Evolutionary conservation across 495 filamentous ascomycete genomes (phyloP).

Genomic region (Tirmania nivea): DNA sequence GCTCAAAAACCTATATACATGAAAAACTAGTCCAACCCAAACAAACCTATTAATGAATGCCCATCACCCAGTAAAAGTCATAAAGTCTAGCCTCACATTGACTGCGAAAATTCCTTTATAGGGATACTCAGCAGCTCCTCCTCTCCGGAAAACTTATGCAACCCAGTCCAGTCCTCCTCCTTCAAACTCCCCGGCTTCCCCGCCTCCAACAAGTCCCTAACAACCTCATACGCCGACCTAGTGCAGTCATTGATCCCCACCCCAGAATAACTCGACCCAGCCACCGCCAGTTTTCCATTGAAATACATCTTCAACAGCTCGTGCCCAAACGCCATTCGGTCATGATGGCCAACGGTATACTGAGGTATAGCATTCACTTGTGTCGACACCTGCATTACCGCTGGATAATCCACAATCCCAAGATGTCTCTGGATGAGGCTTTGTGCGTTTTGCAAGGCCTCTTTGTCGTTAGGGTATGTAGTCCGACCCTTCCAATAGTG

Average conservation of each 20-base stretch:
- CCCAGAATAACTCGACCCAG: slow-evolving; percentile 50
- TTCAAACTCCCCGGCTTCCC: neutral
- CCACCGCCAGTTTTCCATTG: slow-evolving; percentile 43
- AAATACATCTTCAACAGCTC: slow-evolving; percentile 34
- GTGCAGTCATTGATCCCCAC: slow-evolving; percentile 6
- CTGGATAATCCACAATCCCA: slow-evolving; percentile 36
- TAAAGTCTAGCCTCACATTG: no score
- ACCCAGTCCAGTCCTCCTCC: neutral
- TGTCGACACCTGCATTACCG: slow-evolving; percentile 34
- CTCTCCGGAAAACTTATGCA: neutral
- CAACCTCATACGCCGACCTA: neutral
- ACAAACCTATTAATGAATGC: no score
- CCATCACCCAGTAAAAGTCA: no score
- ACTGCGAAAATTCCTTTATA: no score
- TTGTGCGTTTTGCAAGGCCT: slow-evolving; percentile 45
- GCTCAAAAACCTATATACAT: no score
- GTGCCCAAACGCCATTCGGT: slow-evolving; percentile 37
- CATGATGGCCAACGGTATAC: slow-evolving; percentile 55
- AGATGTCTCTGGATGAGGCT: slow-evolving; percentile 51
- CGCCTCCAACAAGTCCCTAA: neutral
- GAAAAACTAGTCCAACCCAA: no score
- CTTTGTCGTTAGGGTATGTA: slow-evolving; percentile 31
- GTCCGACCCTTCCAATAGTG: slow-evolving; percentile 60
- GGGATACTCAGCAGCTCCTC: neutral
- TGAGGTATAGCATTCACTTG: slow-evolving; percentile 75